Evolutionary conservation across 2,329 filamentous ascomycete genomes (phyloP), one percentile per base, ranked within the genome.

Genomic region (Xylaria sp.): DNA sequence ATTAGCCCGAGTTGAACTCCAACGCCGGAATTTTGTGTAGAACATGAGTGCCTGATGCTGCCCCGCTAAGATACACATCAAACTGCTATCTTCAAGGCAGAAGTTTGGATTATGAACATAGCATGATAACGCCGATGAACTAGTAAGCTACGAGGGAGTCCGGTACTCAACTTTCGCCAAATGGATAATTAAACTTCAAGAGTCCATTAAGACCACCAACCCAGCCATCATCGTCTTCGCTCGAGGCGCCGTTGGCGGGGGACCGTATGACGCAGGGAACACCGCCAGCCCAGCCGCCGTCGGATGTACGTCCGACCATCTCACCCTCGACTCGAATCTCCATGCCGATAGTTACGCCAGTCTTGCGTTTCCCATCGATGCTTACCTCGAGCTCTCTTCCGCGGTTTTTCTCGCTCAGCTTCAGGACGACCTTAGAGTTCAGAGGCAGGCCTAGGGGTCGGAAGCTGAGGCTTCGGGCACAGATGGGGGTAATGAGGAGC

Each of bases 111-210:
- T 20, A 13, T 13, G 13, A 17, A 53, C 11, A 31, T 53, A n/a
- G n/a, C 26, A 4, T 33, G 6, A 26, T 26, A 48, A 7, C 9
- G 6, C 5, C 17, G 1, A n/a, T 9, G 40, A 44, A 11, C 11
- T 26, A 48, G 23, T 26, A 6, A 26, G 6, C 3, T 2, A 26
- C 7, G 48, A 28, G 28, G 6, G 11, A 9, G 26, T 20, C 13
- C 42, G 15, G 42, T 6, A 6, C 20, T 59, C 49, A 71, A 28
- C 63, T 58, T 48, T 77, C 74, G 4, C 96, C 96, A 84, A 98
- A 98, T 0, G 95, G 94, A 81, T 97, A 93, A 79, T 99, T 99
- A 79, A 98, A 99, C 83, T 99, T 99, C 74, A 99, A 82, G 76
- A 98, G 79, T 10, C 93, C 93, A 77, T 97, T 99, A 77, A 99